Evolutionary conservation across 2,329 filamentous ascomycete species (phyloP).

Genomic region (Madurella mycetomatis): DNA sequence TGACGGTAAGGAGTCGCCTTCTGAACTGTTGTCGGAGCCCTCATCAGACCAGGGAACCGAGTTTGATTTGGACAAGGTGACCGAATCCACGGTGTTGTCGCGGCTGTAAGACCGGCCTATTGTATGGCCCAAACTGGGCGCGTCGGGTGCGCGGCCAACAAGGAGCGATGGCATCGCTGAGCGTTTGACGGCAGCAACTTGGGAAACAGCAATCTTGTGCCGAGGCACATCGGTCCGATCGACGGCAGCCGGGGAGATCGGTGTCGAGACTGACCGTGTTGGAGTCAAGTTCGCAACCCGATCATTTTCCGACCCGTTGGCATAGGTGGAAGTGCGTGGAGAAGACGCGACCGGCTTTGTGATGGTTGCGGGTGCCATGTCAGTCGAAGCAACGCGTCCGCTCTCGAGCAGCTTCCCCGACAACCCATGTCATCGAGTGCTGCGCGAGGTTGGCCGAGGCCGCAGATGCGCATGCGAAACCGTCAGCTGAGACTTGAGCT

Average conservation of each 20-base stretch:
- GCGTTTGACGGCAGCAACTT: neutral
- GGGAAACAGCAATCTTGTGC: neutral
- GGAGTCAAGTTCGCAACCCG: neutral
- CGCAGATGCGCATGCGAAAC: conserved; percentile 10
- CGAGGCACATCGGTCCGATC: neutral
- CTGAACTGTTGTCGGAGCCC: conserved; percentile 11
- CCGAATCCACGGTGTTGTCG: conserved; percentile 10
- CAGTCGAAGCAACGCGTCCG: conserved; percentile 12
- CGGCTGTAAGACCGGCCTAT: neutral
- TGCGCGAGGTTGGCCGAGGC: conserved; percentile 7
- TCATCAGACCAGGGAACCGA: conserved; percentile 9
- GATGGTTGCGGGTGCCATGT: conserved; percentile 10
- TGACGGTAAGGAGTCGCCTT: conserved; percentile 5
- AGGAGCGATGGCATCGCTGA: neutral
- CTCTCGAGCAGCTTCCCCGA: conserved; percentile 13
- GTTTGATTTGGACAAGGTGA: conserved; percentile 5
- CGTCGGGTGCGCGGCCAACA: neutral
- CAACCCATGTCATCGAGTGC: conserved; percentile 15
- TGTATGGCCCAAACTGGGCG: neutral
- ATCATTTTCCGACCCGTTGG: conserved; percentile 3
- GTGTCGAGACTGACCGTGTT: neutral
- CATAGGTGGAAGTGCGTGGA: neutral
- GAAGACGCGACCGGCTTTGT: neutral
- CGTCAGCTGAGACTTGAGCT: neutral
- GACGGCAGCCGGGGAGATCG: conserved; percentile 1